A percentile compares a stretch with the other conserved stretches of the same genome.
These are phyloP conservation scores for Melastoma candidum DNA, from an alignment of 441 rosid species.

Conservation along the genomic window DNA sequence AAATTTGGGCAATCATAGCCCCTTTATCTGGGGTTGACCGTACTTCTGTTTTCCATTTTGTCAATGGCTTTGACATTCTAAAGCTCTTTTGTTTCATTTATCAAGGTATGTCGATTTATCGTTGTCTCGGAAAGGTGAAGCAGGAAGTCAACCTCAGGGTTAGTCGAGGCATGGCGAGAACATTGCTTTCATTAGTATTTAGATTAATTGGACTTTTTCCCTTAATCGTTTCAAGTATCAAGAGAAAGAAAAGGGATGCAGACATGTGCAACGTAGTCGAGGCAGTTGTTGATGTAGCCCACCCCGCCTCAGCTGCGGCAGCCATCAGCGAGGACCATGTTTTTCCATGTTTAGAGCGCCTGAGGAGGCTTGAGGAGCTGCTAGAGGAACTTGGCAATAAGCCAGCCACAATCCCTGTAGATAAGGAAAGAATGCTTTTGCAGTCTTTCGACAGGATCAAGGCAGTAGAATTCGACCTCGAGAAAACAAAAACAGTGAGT, in stretches of 20 bases:
- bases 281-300: conserved; percentile 16
- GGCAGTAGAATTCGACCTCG: conserved; percentile 79
- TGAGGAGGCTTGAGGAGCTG: conserved; percentile 56
- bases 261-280: conserved; percentile 43
- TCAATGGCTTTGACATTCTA: no score
- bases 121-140: conserved; percentile 37
- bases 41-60: no score
- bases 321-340: conserved; percentile 39
- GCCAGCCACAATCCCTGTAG: conserved; percentile 63
- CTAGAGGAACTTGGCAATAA: conserved; percentile 54
- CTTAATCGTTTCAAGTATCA: conserved; percentile 27
- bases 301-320: conserved; percentile 24
- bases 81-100: no score
- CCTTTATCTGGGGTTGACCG: no score
- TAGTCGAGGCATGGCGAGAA: conserved; percentile 24
- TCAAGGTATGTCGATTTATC: conserved; percentile 30
- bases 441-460: conserved; percentile 86
- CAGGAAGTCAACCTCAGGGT: conserved; percentile 37
- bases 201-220: conserved; percentile 42
- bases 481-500: conserved; percentile 78
- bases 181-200: conserved; percentile 35
- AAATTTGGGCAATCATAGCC: no score
- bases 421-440: conserved; percentile 71
- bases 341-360: conserved; percentile 63
- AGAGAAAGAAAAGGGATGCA: conserved; percentile 46